Percentiles rank a stretch among this genome's conserved stretches.
These are phyloP conservation scores for Sphagnum magellanicum DNA, from an alignment of 228 moss, liverwort and hornwort genomes.

Conservation along the genomic window DNA sequence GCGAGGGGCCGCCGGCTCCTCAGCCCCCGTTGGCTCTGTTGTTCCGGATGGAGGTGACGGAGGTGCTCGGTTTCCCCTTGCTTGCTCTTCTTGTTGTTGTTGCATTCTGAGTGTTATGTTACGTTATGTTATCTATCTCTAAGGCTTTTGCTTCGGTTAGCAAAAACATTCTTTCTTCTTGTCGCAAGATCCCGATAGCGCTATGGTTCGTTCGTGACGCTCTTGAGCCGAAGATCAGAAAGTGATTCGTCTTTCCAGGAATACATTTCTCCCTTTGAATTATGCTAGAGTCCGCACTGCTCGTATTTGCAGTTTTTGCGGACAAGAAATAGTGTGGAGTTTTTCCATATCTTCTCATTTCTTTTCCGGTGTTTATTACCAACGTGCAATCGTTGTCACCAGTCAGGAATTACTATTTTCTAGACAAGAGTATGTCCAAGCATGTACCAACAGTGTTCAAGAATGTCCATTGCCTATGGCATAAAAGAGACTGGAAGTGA, in stretches of 20 bases:
- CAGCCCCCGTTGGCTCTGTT: constrained; percentile 5
- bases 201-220: neutral
- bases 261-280: too few species aligned
- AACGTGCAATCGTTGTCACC: too few species aligned
- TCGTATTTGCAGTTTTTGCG: too few species aligned
- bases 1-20: constrained; percentile 13
- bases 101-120: neutral
- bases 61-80: constrained; percentile 1
- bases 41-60: constrained; percentile 8
- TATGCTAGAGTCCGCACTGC: too few species aligned
- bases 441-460: too few species aligned
- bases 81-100: neutral
- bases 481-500: too few species aligned
- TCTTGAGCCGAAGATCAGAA: neutral
- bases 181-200: neutral
- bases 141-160: neutral
- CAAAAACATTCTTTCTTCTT: neutral
- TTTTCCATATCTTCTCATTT: too few species aligned
- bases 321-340: too few species aligned
- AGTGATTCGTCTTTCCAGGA: neutral
- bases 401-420: too few species aligned
- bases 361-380: too few species aligned
- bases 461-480: too few species aligned
- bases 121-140: neutral
- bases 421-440: too few species aligned